These are phyloP conservation scores for Acephala macrosclerotiorum DNA, from an alignment of 2,329 filamentous ascomycete species.

Conservation along the genomic window DNA sequence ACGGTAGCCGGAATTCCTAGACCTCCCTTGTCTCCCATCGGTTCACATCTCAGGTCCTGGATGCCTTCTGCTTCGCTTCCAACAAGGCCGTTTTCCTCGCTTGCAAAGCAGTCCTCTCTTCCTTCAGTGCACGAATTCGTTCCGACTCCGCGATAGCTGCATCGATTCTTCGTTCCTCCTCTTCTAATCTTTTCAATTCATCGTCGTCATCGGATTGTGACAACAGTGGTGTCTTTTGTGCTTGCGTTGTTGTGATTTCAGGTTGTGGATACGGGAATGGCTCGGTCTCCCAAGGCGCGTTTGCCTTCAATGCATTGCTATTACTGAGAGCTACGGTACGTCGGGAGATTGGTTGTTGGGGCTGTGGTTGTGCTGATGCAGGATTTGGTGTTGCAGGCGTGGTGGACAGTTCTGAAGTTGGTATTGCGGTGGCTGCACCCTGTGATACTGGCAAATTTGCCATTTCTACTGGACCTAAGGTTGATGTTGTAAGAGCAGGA, in stretches of 20 bases:
- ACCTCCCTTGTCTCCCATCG: neutral
- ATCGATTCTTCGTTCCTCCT: conserved; percentile 16
- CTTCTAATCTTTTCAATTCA: conserved; percentile 14
- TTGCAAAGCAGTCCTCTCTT: conserved; percentile 18
- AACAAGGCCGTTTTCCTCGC: conserved; percentile 17
- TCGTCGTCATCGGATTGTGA: conserved; percentile 8
- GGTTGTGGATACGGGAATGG: neutral
- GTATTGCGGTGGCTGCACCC: neutral
- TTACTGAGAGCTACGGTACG: neutral
- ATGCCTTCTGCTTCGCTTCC: conserved; percentile 7
- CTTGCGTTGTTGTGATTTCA: conserved; percentile 6
- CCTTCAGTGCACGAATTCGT: conserved; percentile 18
- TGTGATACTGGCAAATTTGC: neutral
- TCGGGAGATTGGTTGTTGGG: neutral
- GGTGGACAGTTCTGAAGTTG: conserved; percentile 13
- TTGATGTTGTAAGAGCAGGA: neutral
- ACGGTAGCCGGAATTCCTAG: neutral
- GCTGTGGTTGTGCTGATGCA: neutral
- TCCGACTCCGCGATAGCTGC: conserved; percentile 18
- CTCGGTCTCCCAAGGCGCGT: conserved; percentile 13
- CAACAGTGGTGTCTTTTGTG: conserved; percentile 2
- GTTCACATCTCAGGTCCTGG: conserved; percentile 9
- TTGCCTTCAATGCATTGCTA: conserved; percentile 5
- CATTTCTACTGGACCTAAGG: neutral
- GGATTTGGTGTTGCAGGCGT: conserved; percentile 11